These are phyloP conservation scores for Quercus cerris DNA, from an alignment of 306 rosid species.

Conservation along the genomic window DNA sequence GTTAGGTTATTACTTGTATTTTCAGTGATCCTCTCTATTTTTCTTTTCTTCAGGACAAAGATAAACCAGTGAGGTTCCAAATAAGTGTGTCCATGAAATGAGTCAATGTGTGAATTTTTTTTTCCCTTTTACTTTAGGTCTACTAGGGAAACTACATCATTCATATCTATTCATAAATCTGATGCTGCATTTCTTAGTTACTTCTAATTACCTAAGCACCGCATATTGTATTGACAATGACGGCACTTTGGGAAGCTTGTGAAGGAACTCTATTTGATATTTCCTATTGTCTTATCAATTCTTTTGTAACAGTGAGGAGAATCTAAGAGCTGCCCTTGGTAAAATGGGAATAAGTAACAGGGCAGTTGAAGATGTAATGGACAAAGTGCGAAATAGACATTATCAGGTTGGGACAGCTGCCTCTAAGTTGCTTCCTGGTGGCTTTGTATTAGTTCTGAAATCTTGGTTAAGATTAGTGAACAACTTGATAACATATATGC, in stretches of 20 bases:
- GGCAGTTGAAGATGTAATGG: slow-evolving; percentile 70
- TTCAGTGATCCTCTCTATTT: neutral
- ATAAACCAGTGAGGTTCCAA: neutral
- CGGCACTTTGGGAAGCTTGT: neutral
- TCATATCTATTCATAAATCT: neutral
- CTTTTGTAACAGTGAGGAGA: slow-evolving; percentile 68
- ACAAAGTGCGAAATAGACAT: slow-evolving; percentile 83
- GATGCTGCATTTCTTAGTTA: neutral
- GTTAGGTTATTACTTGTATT: neutral
- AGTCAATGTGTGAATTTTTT: neutral
- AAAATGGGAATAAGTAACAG: slow-evolving; percentile 79
- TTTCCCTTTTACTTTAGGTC: neutral
- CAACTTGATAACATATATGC: slow-evolving; percentile 30
- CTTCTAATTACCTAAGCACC: neutral
- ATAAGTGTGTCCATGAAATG: neutral
- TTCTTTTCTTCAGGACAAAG: neutral
- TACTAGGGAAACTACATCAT: neutral
- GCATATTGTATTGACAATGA: neutral
- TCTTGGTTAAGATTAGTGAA: slow-evolving; percentile 20
- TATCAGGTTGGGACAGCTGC: slow-evolving; percentile 60
- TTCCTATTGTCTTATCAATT: slow-evolving; percentile 4
- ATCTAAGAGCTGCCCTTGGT: slow-evolving; percentile 81
- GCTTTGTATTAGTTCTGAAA: slow-evolving; percentile 5
- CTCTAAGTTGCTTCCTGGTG: slow-evolving; percentile 14
- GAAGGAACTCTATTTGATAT: neutral